Base-by-base conservation (phyloP, 306 rosid genomes). In the Ziziphus jujuba region DNA sequence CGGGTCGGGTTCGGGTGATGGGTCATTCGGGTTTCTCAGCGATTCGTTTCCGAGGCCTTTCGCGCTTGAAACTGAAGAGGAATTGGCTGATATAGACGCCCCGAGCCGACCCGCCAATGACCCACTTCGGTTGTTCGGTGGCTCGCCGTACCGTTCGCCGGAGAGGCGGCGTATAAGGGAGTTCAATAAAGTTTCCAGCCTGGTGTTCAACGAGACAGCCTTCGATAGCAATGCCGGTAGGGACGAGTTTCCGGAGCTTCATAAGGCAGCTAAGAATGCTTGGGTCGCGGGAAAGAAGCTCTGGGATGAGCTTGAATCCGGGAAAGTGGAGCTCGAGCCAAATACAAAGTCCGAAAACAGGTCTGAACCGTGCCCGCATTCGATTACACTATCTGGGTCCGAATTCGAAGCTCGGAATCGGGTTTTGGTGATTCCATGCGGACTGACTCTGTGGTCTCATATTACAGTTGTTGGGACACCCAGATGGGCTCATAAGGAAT, bases 391-490 rank as follows among this genome's bases (percentile, higher is more conserved):
- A 2, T 75, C 89, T 3, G 96, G 90, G 64, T 48, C 77, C n/a
- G 87, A 79, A 50, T 87, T 92, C 24, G 54, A 34, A 36, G 82
- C 69, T 19, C 79, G 48, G 59, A 72, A 79, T 20, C 85, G 81
- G 62, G 75, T 90, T 17, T 38, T 90, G 87, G 92, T 80, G 60
- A 52, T 93, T 47, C 96, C 97, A 0, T 93, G 97, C 21, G 97
- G 97, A 50, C 59, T 93, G 76, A 90, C 97, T 34, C 84, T 90
- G 25, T 80, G 97, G 96, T 93, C 97, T 7, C 96, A 93, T 63
- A 75, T 93, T 7, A 86, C 99, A 2, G 95, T 93, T 68, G 97
- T 93, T 9, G 99, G 95, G 52, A 93, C 92, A 3, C 99, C 99
- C 17, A 75, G 84, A 19, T 88, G 90, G 96, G 99, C 92, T 23